Percentiles rank a stretch among this genome's conserved stretches.
Evolutionary conservation across 768 basidiomycete species (phyloP).

Genomic region (Vararia minispora): DNA sequence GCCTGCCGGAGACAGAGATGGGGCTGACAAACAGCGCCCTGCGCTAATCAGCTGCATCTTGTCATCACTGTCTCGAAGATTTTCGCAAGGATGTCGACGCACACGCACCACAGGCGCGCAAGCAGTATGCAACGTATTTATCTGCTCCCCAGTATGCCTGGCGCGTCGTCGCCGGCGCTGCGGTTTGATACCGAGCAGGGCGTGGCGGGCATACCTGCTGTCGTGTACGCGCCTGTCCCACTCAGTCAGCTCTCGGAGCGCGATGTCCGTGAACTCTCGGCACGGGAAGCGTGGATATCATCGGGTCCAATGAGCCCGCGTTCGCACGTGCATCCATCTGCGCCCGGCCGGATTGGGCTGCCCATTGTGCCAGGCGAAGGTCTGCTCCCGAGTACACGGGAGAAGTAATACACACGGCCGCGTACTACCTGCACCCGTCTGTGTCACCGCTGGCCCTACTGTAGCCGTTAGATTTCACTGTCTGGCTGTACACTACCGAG

Average conservation of each 20-base stretch:
- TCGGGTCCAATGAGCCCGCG: conserved; percentile 9
- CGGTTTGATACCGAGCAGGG: background rate
- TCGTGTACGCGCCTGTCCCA: conserved; percentile 68
- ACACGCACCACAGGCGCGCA: conserved; percentile 17
- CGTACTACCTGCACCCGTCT: too few relatives aligned
- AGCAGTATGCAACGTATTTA: conserved; percentile 46
- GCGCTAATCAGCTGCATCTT: conserved; percentile 51
- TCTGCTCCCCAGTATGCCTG: conserved; percentile 44
- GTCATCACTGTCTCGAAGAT: conserved; percentile 61
- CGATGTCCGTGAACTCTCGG: conserved; percentile 36
- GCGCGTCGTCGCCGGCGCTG: conserved; percentile 20
- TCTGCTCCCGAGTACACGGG: conserved; percentile 25
- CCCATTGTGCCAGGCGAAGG: conserved; percentile 36
- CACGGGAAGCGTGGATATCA: conserved; percentile 58
- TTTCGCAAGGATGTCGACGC: conserved; percentile 44
- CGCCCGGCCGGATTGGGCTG: conserved; percentile 20
- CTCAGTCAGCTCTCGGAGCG: conserved; percentile 42
- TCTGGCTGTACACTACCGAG: too few relatives aligned
- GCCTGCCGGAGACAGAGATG: too few relatives aligned
- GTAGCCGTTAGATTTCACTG: too few relatives aligned
- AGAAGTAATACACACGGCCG: conserved; percentile 14
- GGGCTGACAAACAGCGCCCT: conserved; percentile 1
- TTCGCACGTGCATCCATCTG: conserved; percentile 11
- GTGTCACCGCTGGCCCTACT: too few relatives aligned
- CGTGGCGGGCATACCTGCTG: conserved; percentile 3